A percentile compares a stretch with the other conserved stretches of the same genome.
phyloP scores from a whole-genome alignment of 768 basidiomycete species.

The Agaricus subrufescens region DNA sequence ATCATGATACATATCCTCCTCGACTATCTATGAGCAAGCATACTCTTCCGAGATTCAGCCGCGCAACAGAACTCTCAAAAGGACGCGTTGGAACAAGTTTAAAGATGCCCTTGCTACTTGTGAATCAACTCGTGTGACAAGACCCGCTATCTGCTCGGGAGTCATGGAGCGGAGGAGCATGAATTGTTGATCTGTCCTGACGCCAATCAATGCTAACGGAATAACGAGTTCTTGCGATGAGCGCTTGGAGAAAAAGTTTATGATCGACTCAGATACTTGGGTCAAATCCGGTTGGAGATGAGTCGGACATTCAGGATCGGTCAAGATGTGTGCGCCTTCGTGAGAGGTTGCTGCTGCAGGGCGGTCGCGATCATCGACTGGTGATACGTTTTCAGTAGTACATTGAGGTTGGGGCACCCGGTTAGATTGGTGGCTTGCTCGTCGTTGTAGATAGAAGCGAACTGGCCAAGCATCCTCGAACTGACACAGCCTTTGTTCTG shows the following conservation, averaged over 20 bases:
- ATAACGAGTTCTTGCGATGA: constrained; percentile 23
- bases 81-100: neutral
- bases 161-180: constrained; percentile 9
- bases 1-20: neutral
- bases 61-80: neutral
- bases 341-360: no score
- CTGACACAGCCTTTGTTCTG: neutral
- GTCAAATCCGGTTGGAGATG: constrained; percentile 14
- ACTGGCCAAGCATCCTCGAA: constrained; percentile 22
- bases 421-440: neutral
- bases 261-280: constrained; percentile 13
- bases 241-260: constrained; percentile 11
- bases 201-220: constrained; percentile 17
- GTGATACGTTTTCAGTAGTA: neutral
- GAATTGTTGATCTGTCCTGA: constrained; percentile 19
- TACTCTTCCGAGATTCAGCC: neutral
- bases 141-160: neutral
- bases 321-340: neutral
- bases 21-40: no score
- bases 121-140: neutral
- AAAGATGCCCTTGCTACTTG: constrained; percentile 1
- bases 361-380: neutral
- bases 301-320: constrained; percentile 13
- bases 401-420: neutral
- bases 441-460: constrained; percentile 16